A percentile compares a stretch with the other conserved stretches of the same genome.
Conservation (phyloP, 1,284 basidiomycete genomes). For the Cerioporus squamosus region DNA sequence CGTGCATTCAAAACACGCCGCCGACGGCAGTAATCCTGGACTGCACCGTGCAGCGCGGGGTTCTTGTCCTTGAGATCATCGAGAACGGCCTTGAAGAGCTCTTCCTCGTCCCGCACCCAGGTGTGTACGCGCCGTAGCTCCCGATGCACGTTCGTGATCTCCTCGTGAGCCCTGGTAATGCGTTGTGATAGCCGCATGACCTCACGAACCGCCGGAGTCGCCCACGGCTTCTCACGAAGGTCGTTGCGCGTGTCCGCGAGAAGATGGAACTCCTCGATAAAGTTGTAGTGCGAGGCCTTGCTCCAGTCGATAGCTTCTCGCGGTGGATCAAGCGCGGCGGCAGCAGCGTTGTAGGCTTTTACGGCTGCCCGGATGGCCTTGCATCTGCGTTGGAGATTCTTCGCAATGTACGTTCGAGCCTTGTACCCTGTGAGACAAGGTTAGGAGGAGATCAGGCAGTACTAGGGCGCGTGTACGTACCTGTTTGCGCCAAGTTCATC, state of each 20-base stretch:
- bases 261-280: slow-evolving; percentile 41
- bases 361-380: slow-evolving; percentile 27
- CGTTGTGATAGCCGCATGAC: slow-evolving; percentile 33
- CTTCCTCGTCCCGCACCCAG: slow-evolving; percentile 28
- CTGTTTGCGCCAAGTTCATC: slow-evolving; percentile 29
- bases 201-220: slow-evolving; percentile 27
- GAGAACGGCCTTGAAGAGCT: background rate
- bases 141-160: slow-evolving; percentile 35
- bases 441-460: too few species aligned
- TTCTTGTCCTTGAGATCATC: background rate
- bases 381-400: slow-evolving; percentile 27
- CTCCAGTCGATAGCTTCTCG: slow-evolving; percentile 31
- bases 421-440: slow-evolving; percentile 28
- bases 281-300: slow-evolving; percentile 35
- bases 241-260: slow-evolving; percentile 37
- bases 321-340: slow-evolving; percentile 30
- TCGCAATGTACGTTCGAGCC: slow-evolving; percentile 30
- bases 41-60: background rate
- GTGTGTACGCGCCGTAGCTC: slow-evolving; percentile 34
- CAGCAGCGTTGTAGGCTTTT: slow-evolving; percentile 32
- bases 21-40: slow-evolving; percentile 1
- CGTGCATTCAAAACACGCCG: slow-evolving; percentile 4
- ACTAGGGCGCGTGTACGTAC: slow-evolving; percentile 1
- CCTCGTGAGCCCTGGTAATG: slow-evolving; percentile 37
- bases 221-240: slow-evolving; percentile 35